Conservation (phyloP, 768 basidiomycete species). For the Fistulinella prunicolor region DNA sequence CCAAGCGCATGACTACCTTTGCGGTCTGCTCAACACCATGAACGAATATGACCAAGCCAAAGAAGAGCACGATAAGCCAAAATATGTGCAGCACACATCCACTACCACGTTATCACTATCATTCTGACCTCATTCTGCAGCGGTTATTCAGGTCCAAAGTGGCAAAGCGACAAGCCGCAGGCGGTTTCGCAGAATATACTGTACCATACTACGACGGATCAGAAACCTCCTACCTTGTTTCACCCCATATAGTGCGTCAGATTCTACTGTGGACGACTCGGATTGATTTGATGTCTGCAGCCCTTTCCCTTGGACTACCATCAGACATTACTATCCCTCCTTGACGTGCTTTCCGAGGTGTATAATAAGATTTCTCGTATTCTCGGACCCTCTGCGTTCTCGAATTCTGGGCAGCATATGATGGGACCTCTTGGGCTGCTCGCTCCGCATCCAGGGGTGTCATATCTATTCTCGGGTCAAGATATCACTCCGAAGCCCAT, state of each 20-base stretch:
- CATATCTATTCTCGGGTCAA: conserved; percentile 59
- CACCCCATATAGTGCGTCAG: conserved; percentile 69
- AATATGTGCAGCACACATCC: conserved; percentile 56
- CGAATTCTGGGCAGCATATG: conserved; percentile 69
- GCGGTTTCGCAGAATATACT: conserved; percentile 58
- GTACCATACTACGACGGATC: conserved; percentile 55
- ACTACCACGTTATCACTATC: background rate
- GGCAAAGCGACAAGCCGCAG: conserved; percentile 49
- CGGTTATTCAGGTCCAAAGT: conserved; percentile 60
- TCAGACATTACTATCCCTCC: conserved; percentile 81
- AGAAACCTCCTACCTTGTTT: conserved; percentile 68
- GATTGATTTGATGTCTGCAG: conserved; percentile 36
- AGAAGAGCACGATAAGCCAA: conserved; percentile 50
- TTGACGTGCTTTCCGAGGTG: conserved; percentile 85
- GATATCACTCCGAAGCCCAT: conserved; percentile 38
- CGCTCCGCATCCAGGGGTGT: conserved; percentile 78
- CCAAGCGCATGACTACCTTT: conserved; percentile 76
- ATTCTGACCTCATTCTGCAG: conserved; percentile 28
- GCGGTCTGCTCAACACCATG: conserved; percentile 66
- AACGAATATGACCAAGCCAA: conserved; percentile 78
- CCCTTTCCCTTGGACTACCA: conserved; percentile 90
- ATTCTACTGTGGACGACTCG: background rate
- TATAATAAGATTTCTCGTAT: conserved; percentile 85
- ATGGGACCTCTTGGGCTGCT: conserved; percentile 70
- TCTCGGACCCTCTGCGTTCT: conserved; percentile 78